Evolutionary conservation across 331 rosid species (phyloP).

Genomic region (Malus hybrid): DNA sequence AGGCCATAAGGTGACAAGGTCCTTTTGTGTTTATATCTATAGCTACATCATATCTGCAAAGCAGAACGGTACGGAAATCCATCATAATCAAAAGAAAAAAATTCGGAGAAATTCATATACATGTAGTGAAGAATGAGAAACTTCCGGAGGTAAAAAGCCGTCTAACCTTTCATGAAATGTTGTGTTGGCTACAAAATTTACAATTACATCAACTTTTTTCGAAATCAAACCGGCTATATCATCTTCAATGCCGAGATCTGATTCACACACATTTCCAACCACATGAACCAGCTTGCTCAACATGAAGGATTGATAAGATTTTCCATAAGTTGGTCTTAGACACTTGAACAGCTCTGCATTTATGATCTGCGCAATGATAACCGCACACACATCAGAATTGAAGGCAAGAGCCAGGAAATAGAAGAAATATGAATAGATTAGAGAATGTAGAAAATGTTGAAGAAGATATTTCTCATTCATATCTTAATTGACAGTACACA

Average conservation of each 20-base stretch:
- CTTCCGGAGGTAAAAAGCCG: neutral
- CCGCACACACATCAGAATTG: neutral
- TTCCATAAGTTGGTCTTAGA: constrained; percentile 73
- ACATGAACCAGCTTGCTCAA: constrained; percentile 84
- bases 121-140: neutral
- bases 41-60: constrained; percentile 71
- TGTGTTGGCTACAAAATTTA: constrained; percentile 91
- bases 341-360: constrained; percentile 73
- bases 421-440: neutral
- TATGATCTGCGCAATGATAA: constrained; percentile 47
- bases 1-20: constrained; percentile 69
- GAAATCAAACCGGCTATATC: constrained; percentile 37
- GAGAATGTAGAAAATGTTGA: too few species aligned
- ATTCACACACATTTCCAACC: constrained; percentile 66
- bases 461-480: too few species aligned
- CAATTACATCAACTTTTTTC: constrained; percentile 77
- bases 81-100: neutral
- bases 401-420: neutral
- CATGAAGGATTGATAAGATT: constrained; percentile 70
- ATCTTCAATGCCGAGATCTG: constrained; percentile 71
- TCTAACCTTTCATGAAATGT: constrained; percentile 79
- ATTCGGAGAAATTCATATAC: neutral
- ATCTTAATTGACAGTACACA: too few species aligned
- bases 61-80: neutral
- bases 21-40: constrained; percentile 82